Percentiles rank a stretch among this genome's conserved stretches.
phyloP scores from a whole-genome alignment of 2,329 filamentous ascomycete genomes.

The Exophiala oligosperma region DNA sequence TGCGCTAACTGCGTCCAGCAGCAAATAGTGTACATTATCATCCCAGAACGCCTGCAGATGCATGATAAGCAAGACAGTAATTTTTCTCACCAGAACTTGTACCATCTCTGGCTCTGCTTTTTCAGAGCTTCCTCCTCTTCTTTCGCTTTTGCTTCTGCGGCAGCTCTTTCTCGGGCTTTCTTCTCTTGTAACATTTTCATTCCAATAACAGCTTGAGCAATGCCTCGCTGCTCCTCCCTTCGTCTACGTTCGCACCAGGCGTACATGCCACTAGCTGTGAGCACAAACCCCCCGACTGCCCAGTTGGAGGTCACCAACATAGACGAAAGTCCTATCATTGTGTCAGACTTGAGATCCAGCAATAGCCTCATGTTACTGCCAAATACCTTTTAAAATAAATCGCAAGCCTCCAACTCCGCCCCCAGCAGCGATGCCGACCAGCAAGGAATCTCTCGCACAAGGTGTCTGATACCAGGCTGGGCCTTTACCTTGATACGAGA shows the following conservation, averaged over 20 bases:
- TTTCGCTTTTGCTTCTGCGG: slow-evolving; percentile 33
- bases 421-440: slow-evolving; percentile 80
- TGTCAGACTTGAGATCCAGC: slow-evolving; percentile 6
- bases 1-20: background rate
- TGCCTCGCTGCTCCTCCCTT: slow-evolving; percentile 73
- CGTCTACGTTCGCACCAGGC: slow-evolving; percentile 81
- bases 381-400: slow-evolving; percentile 70
- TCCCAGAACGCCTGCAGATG: slow-evolving; percentile 17
- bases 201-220: slow-evolving; percentile 82
- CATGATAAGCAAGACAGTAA: slow-evolving; percentile 18
- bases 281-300: slow-evolving; percentile 75
- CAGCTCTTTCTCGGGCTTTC: slow-evolving; percentile 51
- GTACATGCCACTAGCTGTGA: slow-evolving; percentile 70
- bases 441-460: slow-evolving; percentile 77
- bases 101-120: slow-evolving; percentile 46
- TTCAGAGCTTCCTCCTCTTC: slow-evolving; percentile 40
- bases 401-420: slow-evolving; percentile 73
- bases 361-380: slow-evolving; percentile 26
- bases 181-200: slow-evolving; percentile 72
- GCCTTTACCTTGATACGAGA: slow-evolving; percentile 66
- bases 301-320: slow-evolving; percentile 62
- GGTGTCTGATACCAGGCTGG: slow-evolving; percentile 73
- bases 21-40: no score
- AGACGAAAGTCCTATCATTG: slow-evolving; percentile 10
- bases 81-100: slow-evolving; percentile 46